Evolutionary conservation across 1,139 yeast species (phyloP).

Genomic region (Oligophagozyma castellii): DNA sequence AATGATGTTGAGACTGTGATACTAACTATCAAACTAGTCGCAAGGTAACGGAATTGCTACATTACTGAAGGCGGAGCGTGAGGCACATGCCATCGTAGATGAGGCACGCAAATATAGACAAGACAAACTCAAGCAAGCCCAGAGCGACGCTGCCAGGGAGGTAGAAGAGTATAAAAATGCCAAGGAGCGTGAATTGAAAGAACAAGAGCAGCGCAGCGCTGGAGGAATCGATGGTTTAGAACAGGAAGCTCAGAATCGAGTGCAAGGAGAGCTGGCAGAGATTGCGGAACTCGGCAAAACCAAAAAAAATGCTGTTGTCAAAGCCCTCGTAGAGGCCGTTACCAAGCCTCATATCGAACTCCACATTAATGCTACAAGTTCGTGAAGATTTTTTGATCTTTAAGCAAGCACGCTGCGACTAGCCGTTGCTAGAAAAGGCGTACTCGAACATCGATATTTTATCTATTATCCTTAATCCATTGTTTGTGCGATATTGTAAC

Average conservation of each 20-base stretch:
- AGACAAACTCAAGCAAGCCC: conserved; percentile 67
- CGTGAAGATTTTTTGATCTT: no score
- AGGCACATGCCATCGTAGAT: conserved; percentile 88
- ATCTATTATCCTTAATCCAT: no score
- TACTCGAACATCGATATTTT: no score
- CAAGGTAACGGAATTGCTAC: conserved; percentile 26
- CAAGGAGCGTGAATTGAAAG: conserved; percentile 72
- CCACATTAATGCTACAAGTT: conserved; percentile 83
- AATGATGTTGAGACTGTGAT: no score
- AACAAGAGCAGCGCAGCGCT: conserved; percentile 40
- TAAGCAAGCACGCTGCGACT: no score
- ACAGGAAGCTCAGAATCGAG: conserved; percentile 53
- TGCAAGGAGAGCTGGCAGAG: conserved; percentile 43
- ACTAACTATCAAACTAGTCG: no score
- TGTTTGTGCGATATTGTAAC: no score
- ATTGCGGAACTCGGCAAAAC: conserved; percentile 50
- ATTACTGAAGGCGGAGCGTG: conserved; percentile 64
- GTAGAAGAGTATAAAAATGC: conserved; percentile 73
- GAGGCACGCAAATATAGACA: conserved; percentile 60
- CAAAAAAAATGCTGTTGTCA: conserved; percentile 56
- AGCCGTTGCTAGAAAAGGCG: no score
- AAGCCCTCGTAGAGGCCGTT: conserved; percentile 69
- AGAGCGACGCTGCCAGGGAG: conserved; percentile 82
- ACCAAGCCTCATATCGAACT: conserved; percentile 66
- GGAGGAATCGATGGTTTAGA: conserved; percentile 40